These are phyloP conservation scores for Pichia sp. DNA, from an alignment of 1,139 yeast genomes.

Conservation along the genomic window DNA sequence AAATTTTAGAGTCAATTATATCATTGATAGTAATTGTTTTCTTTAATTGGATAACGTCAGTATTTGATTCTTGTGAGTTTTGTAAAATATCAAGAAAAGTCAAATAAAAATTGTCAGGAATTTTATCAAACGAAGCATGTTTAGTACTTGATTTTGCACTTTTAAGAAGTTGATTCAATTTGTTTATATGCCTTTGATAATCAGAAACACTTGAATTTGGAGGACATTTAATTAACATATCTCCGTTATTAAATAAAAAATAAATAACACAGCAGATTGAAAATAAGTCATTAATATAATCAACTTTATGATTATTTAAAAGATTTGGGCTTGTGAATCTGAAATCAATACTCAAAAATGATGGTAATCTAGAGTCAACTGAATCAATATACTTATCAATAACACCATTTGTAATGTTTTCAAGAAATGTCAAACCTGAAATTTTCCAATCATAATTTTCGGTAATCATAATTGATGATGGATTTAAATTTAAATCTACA, in stretches of 20 bases:
- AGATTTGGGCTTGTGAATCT: conserved; percentile 77
- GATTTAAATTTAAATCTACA: conserved; percentile 76
- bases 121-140: conserved; percentile 25
- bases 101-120: conserved; percentile 26
- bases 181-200: conserved; percentile 26
- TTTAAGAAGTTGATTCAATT: conserved; percentile 20
- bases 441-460: conserved; percentile 93
- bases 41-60: conserved; percentile 34
- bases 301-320: conserved; percentile 51
- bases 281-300: conserved; percentile 73
- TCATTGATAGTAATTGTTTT: conserved; percentile 45
- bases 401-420: conserved; percentile 37
- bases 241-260: conserved; percentile 47
- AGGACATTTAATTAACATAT: conserved; percentile 37
- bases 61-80: conserved; percentile 28
- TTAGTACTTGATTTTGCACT: conserved; percentile 1
- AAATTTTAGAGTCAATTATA: conserved; percentile 49
- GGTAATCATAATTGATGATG: conserved; percentile 69
- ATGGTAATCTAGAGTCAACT: conserved; percentile 68
- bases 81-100: conserved; percentile 22
- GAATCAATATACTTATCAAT: conserved; percentile 55
- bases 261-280: conserved; percentile 71
- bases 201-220: conserved; percentile 29
- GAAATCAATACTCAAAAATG: conserved; percentile 61
- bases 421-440: conserved; percentile 66